Conservation (phyloP, 2,329 filamentous ascomycete species). For the Annulohypoxylon truncatum region DNA sequence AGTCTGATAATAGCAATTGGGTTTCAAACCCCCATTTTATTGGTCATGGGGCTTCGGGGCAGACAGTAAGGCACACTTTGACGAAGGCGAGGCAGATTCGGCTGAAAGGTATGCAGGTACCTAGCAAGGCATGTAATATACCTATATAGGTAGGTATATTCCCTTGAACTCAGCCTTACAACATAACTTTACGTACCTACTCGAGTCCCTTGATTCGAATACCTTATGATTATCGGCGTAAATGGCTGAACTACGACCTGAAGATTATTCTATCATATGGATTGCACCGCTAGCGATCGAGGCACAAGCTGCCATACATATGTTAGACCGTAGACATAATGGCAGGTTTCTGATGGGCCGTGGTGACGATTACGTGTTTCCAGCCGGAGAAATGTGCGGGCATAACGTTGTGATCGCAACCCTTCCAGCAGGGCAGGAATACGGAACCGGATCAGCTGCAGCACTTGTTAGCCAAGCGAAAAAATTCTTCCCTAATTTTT, state of each 20-base stretch:
- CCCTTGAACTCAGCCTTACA: too few species aligned
- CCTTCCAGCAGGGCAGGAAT: constrained; percentile 51
- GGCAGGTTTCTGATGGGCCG: constrained; percentile 48
- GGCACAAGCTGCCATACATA: constrained; percentile 49
- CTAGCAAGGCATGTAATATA: background rate
- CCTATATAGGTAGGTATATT: background rate
- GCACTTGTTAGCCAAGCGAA: constrained; percentile 52
- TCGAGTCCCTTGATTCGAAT: too few species aligned
- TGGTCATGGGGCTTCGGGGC: too few species aligned
- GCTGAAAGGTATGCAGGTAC: background rate
- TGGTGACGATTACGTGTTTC: constrained; percentile 54
- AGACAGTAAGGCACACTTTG: too few species aligned
- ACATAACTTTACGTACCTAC: too few species aligned
- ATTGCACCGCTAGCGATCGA: constrained; percentile 55
- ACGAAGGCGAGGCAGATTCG: too few species aligned
- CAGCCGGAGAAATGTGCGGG: constrained; percentile 51
- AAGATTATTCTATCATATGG: constrained; percentile 52
- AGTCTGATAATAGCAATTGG: too few species aligned
- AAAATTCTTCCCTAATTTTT: constrained; percentile 52
- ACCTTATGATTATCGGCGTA: background rate
- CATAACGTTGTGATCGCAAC: constrained; percentile 54
- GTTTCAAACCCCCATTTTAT: too few species aligned
- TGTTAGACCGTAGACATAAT: constrained; percentile 51
- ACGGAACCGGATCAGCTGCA: constrained; percentile 51
- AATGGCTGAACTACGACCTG: constrained; percentile 19